Percentiles rank a stretch among this genome's conserved stretches.
Evolutionary conservation across 2,329 filamentous ascomycete genomes (phyloP).

Genomic region (Paraphaeosphaeria minitans): DNA sequence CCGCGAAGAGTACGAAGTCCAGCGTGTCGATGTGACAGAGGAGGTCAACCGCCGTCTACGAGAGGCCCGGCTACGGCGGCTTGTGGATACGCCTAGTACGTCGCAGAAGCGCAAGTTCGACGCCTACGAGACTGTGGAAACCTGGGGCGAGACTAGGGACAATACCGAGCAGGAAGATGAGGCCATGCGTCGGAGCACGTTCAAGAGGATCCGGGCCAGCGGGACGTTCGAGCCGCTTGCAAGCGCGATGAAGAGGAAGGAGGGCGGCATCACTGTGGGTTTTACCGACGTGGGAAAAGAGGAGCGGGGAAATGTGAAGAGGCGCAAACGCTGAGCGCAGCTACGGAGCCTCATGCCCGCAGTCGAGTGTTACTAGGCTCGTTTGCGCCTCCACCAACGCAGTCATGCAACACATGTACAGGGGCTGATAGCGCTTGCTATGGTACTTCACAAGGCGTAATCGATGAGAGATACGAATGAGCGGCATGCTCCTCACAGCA

Average conservation of each 20-base stretch:
- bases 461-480: no score
- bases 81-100: slow-evolving; percentile 40
- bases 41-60: slow-evolving; percentile 40
- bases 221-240: slow-evolving; percentile 29
- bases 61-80: slow-evolving; percentile 35
- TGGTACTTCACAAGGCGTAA: no score
- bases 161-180: slow-evolving; percentile 14
- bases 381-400: no score
- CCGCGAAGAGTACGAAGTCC: slow-evolving; percentile 27
- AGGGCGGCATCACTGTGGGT: slow-evolving; percentile 9
- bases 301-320: background rate
- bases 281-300: background rate
- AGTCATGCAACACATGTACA: no score
- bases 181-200: slow-evolving; percentile 25
- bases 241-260: slow-evolving; percentile 25
- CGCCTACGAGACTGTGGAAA: slow-evolving; percentile 29
- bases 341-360: no score
- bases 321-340: background rate
- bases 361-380: no score
- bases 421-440: no score
- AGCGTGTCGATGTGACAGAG: slow-evolving; percentile 40
- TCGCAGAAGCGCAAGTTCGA: slow-evolving; percentile 43
- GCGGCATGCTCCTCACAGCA: background rate
- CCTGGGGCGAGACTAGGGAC: slow-evolving; percentile 22
- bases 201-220: slow-evolving; percentile 33